Percentiles rank a stretch among this genome's conserved stretches.
These are phyloP conservation scores for Scalesia atractyloides DNA, from an alignment of 129 eudicot species.

Conservation along the genomic window DNA sequence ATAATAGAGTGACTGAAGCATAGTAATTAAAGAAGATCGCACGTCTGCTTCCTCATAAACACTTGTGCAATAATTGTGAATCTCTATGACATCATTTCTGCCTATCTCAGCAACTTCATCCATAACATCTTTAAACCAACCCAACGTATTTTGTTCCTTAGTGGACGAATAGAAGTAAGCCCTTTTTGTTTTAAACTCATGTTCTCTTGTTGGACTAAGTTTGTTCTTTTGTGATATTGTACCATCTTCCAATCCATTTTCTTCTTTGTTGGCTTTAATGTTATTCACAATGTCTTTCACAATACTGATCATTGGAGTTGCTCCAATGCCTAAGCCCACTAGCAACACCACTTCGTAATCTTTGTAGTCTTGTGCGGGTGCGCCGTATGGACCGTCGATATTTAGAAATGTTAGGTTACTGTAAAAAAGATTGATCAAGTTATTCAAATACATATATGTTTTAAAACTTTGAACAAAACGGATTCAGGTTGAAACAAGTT, in stretches of 20 bases:
- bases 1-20: slow-evolving; percentile 64
- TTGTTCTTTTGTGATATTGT: slow-evolving; percentile 21
- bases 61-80: slow-evolving; percentile 72
- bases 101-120: slow-evolving; percentile 64
- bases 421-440: slow-evolving; percentile 5
- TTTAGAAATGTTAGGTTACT: slow-evolving; percentile 58
- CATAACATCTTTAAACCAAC: slow-evolving; percentile 80
- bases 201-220: slow-evolving; percentile 24
- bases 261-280: slow-evolving; percentile 56
- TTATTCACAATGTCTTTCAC: slow-evolving; percentile 72
- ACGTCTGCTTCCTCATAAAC: slow-evolving; percentile 78
- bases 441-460: background rate
- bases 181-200: slow-evolving; percentile 45
- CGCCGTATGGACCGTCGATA: slow-evolving; percentile 83
- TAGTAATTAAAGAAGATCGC: slow-evolving; percentile 59
- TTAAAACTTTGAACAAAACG: too few species aligned
- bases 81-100: slow-evolving; percentile 60
- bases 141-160: slow-evolving; percentile 71
- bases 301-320: slow-evolving; percentile 84
- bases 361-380: slow-evolving; percentile 55
- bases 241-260: slow-evolving; percentile 42
- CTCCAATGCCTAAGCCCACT: slow-evolving; percentile 83
- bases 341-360: slow-evolving; percentile 53
- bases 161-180: slow-evolving; percentile 87
- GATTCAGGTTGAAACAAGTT: too few species aligned